Evolutionary conservation across 1,284 basidiomycete species (phyloP).

Genomic region (Caloboletus firmus): DNA sequence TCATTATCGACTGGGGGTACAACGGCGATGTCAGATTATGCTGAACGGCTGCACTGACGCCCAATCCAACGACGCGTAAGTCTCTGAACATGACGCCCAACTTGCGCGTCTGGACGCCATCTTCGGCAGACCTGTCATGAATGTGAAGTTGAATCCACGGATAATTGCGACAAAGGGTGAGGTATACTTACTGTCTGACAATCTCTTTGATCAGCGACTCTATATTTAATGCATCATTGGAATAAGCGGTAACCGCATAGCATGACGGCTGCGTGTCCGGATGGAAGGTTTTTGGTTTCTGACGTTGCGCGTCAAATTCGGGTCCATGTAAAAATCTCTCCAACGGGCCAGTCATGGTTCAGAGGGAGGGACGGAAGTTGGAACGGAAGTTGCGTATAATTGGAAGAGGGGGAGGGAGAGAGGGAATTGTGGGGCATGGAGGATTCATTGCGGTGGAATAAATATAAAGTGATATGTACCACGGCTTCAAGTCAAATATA

Average conservation of each 20-base stretch:
- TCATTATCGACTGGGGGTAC: slow-evolving; percentile 38
- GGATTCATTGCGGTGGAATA: not conserved
- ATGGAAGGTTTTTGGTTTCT: not conserved
- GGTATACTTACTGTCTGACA: slow-evolving; percentile 10
- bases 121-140: slow-evolving; percentile 35
- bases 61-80: slow-evolving; percentile 37
- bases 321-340: not conserved
- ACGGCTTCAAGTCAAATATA: no score
- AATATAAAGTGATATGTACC: not conserved
- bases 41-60: slow-evolving; percentile 39
- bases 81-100: slow-evolving; percentile 38
- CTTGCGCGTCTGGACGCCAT: slow-evolving; percentile 21
- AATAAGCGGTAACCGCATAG: not conserved
- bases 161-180: not conserved
- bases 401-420: not conserved
- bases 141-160: slow-evolving; percentile 11
- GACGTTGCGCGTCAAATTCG: not conserved
- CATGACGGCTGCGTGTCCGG: not conserved
- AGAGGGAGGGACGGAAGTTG: not conserved
- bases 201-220: slow-evolving; percentile 12
- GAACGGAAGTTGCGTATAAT: not conserved
- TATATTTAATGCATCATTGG: not conserved
- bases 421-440: not conserved
- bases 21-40: slow-evolving; percentile 44
- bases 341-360: not conserved